Base-by-base conservation (phyloP, 2,329 filamentous ascomycete species). In the Domatiomyces globalis region DNA sequence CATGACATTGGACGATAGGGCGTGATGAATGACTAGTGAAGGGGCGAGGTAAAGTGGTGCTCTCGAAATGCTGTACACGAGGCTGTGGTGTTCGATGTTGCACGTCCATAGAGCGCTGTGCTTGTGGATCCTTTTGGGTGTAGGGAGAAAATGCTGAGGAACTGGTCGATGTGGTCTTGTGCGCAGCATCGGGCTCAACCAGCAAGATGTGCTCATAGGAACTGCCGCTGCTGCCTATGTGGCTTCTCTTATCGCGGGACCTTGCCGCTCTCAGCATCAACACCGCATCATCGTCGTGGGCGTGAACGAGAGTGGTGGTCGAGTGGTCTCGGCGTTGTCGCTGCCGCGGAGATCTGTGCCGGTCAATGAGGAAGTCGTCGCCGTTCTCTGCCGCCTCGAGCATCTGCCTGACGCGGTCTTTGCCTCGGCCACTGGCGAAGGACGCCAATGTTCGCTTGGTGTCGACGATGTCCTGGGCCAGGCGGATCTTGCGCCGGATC, bases 341-440 rank as follows among this genome's bases (percentile, higher is more conserved):
- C n/a, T 20, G 19, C 15, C 45, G 19, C 17, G 17, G 20, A 25
- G 45, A 5, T 22, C 20, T 9, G 67, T 56, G 66, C 58, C 18
- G 66, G 66, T 64, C 65, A 46, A 70, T 47, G 0, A 68, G 66
- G 51, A 65, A 62, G 43, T 70, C 70, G 19, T 71, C 67, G 1
- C 68, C 69, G 2, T 66, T 65, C 52, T 71, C 70, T 2, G 70
- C 69, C 2, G 68, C 67, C 46, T 69, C 68, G 55, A 71, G 67
- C 67, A 71, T 71, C 9, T 61, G 60, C 5, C 65, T 63, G 8
- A 71, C 59, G 39, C 65, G 61, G 43, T 56, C 62, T 18, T 67
- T 65, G 12, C 67, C 64, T 43, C 44, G 51, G 43, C 57, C 57
- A 33, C 49, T 50, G 12, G 57, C 53, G 10, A 59, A 63, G 61